Conservation (phyloP, 169 alveolate genomes). For the Pseudocohnilembus persalinus region DNA sequence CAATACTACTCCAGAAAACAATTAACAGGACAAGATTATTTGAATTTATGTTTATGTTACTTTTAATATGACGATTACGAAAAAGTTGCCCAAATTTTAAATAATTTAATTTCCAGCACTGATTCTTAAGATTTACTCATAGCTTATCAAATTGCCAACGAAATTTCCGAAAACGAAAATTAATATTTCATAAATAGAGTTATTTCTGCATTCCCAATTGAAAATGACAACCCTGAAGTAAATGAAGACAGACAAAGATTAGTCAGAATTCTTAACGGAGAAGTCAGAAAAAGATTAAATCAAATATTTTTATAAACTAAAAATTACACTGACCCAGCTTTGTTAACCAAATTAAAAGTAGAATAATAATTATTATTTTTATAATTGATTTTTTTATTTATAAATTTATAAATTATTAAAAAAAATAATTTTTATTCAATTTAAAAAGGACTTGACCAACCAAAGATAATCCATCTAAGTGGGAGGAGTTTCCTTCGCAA, state of each 20-base stretch:
- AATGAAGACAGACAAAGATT: slow-evolving; percentile 31
- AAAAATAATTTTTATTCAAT: too few relatives aligned
- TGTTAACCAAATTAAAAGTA: slow-evolving; percentile 11
- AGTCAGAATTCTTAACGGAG: slow-evolving; percentile 49
- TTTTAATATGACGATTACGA: slow-evolving; percentile 85
- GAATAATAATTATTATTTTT: too few relatives aligned
- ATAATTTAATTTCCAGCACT: slow-evolving; percentile 51
- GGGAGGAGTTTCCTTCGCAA: background rate
- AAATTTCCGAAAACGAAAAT: slow-evolving; percentile 92
- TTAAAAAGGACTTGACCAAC: background rate
- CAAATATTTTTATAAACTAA: slow-evolving; percentile 31
- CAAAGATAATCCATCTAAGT: background rate
- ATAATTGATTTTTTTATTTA: too few relatives aligned
- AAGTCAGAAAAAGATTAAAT: slow-evolving; percentile 39
- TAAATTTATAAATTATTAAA: too few relatives aligned
- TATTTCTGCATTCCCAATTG: slow-evolving; percentile 22
- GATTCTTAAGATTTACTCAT: slow-evolving; percentile 63
- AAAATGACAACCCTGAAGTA: slow-evolving; percentile 30
- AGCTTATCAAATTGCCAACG: slow-evolving; percentile 93
- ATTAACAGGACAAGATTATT: slow-evolving; percentile 61
- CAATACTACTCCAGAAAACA: slow-evolving; percentile 62
- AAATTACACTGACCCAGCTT: slow-evolving; percentile 35
- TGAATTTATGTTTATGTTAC: slow-evolving; percentile 81
- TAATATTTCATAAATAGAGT: slow-evolving; percentile 84
- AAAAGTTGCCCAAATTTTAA: slow-evolving; percentile 85